phyloP scores from a whole-genome alignment of 768 basidiomycete species.

The Trametes cubensis region DNA sequence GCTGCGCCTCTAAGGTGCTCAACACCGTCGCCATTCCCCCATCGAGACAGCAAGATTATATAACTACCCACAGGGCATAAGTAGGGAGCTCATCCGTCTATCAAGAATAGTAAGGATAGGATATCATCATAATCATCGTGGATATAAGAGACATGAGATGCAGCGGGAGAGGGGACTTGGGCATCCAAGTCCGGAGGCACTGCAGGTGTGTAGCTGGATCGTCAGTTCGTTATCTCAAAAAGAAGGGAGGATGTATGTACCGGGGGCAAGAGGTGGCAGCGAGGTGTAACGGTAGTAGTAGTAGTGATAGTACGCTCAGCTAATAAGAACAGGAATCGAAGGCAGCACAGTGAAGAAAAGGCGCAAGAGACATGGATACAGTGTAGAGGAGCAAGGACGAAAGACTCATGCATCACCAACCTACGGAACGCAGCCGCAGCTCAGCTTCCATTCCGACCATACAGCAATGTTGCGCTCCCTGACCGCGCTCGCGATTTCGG shows the following conservation, averaged over 20 bases:
- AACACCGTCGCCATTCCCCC: too few species aligned
- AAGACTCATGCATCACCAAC: background rate
- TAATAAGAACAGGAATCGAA: constrained; percentile 6
- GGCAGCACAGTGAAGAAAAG: background rate
- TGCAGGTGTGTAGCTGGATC: constrained; percentile 22
- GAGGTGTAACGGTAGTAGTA: background rate
- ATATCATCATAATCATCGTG: constrained; percentile 30
- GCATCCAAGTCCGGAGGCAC: constrained; percentile 15
- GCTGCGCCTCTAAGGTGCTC: too few species aligned
- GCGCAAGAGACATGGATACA: background rate
- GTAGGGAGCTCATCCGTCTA: constrained; percentile 1
- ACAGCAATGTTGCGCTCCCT: constrained; percentile 26
- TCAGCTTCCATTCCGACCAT: constrained; percentile 20
- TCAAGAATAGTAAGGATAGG: constrained; percentile 15
- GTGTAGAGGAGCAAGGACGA: background rate
- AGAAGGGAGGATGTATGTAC: constrained; percentile 13
- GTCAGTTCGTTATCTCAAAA: constrained; percentile 32
- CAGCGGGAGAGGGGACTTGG: constrained; percentile 16
- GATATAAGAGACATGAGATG: constrained; percentile 25
- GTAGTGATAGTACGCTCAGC: constrained; percentile 1
- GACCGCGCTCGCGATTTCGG: constrained; percentile 32
- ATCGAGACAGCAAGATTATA: too few species aligned
- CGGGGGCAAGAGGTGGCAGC: background rate
- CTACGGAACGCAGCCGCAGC: background rate
- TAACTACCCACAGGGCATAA: background rate